Evolutionary conservation across 495 filamentous ascomycete genomes (phyloP).

Genomic region (Terfezia boudieri): DNA sequence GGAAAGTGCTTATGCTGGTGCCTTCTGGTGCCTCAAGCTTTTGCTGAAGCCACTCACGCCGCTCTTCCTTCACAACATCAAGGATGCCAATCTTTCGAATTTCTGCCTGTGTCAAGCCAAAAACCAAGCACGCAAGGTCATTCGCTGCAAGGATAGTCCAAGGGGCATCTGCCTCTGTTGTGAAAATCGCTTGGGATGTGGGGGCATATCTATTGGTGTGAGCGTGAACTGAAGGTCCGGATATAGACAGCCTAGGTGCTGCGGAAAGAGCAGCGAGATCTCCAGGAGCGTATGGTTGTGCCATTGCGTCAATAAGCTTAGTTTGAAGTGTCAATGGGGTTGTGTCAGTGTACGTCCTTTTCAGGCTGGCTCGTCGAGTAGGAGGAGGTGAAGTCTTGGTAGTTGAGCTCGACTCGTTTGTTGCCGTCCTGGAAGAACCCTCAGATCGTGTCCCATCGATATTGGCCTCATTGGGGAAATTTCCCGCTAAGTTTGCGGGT

Average conservation of each 20-base stretch:
- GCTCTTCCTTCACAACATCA: constrained; percentile 76
- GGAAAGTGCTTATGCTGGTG: constrained; percentile 19
- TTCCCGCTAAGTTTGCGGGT: constrained; percentile 28
- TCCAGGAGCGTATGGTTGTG: constrained; percentile 41
- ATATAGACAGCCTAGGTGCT: constrained; percentile 11
- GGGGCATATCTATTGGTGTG: constrained; percentile 80
- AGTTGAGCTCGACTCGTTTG: constrained; percentile 32
- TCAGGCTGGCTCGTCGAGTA: constrained; percentile 49
- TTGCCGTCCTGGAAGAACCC: constrained; percentile 31
- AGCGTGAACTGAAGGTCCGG: constrained; percentile 35
- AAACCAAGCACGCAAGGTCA: constrained; percentile 84
- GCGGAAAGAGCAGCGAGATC: constrained; percentile 6
- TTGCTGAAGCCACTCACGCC: constrained; percentile 69
- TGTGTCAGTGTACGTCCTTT: constrained; percentile 72
- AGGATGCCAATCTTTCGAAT: constrained; percentile 85
- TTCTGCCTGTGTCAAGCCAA: constrained; percentile 85
- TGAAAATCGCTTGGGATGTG: constrained; percentile 87
- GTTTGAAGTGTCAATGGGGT: constrained; percentile 46
- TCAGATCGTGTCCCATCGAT: constrained; percentile 20
- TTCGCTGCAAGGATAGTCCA: constrained; percentile 97
- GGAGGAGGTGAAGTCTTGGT: constrained; percentile 29
- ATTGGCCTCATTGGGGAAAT: constrained; percentile 1
- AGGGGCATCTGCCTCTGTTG: constrained; percentile 63
- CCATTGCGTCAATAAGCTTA: constrained; percentile 72
- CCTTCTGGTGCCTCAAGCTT: constrained; percentile 38